Base-by-base conservation (phyloP, 495 filamentous ascomycete species). In the Tuber brumale region DNA sequence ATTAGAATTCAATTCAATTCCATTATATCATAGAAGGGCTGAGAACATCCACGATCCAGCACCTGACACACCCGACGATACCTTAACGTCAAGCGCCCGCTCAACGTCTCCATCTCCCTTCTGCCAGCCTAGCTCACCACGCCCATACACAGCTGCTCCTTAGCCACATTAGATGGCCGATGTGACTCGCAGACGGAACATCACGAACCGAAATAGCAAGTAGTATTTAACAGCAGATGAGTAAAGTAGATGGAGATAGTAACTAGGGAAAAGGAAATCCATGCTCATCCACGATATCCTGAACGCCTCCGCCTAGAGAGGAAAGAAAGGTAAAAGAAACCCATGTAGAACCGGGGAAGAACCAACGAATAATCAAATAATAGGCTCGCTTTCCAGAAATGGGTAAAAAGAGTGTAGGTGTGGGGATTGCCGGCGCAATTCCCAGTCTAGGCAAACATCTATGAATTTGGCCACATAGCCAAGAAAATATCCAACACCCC, bases 291-390 rank as follows among this genome's bases (percentile, higher is more conserved):
- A 35, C 57, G 27, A 66, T 66, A 66, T 66, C 57, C 57, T 66
- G 57, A 66, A 66, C 57, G 57, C 57, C 57, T 66, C 57, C 57
- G 18, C 57, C 57, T 27, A 66, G 27, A 66, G 27, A 66, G 57
- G 57, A 66, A 66, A 66, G 12, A 35, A 31, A 66, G 18, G 27
- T 18, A 66, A 66, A 18, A 35, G 57, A 66, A 66, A 66, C 18
- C 27, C 57, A 66, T 66, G 57, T 14, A 66, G 31, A 66, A 14
- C 16, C 27, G 14, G 16, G 31, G 57, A 27, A 18, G 31, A 19
- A 16, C 27, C 12, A 66, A 35, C 57, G 1, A 19, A 19, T 27
- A 66, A 66, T 31, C 12, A 31, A 66, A 35, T 6, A 27, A 66
- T 18, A 66, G 57, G 57, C 27, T 66, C 57, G 57, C 27, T 66